Conservation (phyloP, 176 grass and related monocot genomes). For the Puccinellia tenuiflora region DNA sequence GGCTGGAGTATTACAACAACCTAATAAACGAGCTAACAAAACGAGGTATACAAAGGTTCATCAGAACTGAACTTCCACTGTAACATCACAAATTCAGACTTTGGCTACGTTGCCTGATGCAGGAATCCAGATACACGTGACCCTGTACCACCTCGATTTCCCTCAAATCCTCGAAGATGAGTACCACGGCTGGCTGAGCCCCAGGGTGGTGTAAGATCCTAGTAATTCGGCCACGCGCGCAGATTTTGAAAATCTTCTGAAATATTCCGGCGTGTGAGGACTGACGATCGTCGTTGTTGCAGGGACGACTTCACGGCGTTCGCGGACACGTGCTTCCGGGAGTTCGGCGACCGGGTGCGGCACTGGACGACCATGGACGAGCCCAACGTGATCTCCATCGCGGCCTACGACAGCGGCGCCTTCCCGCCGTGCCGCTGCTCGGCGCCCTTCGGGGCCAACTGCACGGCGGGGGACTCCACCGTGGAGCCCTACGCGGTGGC, state of each 20-base stretch:
- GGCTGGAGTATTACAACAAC: conserved; percentile 73
- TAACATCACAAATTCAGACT: not conserved
- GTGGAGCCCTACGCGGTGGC: conserved; percentile 57
- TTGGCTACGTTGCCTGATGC: not conserved
- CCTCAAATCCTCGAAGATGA: conserved; percentile 80
- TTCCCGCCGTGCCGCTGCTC: conserved; percentile 76
- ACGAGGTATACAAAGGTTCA: conserved; percentile 19
- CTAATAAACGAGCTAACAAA: conserved; percentile 66
- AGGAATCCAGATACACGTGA: conserved; percentile 79
- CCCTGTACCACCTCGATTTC: conserved; percentile 71
- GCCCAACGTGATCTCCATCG: conserved; percentile 52
- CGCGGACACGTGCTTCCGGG: conserved; percentile 64
- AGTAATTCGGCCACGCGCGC: not conserved
- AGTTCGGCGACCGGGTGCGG: conserved; percentile 73
- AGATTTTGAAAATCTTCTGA: not conserved
- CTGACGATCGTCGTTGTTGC: not conserved
- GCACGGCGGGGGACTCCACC: conserved; percentile 56
- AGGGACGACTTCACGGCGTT: conserved; percentile 77
- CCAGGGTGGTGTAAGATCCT: conserved; percentile 66
- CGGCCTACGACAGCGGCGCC: conserved; percentile 45
- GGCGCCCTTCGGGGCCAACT: conserved; percentile 46
- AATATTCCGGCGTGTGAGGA: not conserved
- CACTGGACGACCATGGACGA: conserved; percentile 76
- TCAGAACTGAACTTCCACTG: not conserved
- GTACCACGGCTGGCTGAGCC: conserved; percentile 73